Evolutionary conservation across 2,329 filamentous ascomycete genomes (phyloP), one percentile per base, ranked within the genome.

Genomic region (Curvularia hawaiiensis): DNA sequence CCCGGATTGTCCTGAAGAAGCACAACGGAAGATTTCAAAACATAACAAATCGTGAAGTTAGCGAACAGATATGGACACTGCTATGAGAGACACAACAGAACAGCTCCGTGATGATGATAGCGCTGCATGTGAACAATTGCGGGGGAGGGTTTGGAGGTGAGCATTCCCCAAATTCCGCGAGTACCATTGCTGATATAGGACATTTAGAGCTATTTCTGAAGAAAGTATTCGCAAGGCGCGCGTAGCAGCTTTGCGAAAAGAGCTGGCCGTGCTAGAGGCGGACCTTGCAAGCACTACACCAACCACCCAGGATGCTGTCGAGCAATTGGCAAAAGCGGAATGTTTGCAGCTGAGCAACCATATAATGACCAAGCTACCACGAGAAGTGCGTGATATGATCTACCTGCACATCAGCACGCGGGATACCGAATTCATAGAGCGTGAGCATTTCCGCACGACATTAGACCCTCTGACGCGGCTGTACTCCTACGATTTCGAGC

Each of bases 311-410:
- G 16, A 53, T 18, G 49, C 46, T 12, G 4, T 61, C 24, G 57
- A 58, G 18, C 40, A 56, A 30, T 46, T 65, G 18, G 66, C 64
- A 2, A 58, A 54, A 46, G 47, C 63, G 31, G 61, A 67, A 59
- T 67, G 64, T 39, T 40, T 49, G 2, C 30, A 53, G 2, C 47
- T 68, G 5, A 59, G 57, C 4, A 48, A 53, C 12, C 28, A 40
- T 0, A 28, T 68, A 20, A 35, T 58, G 18, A 44, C 20, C 43
- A 60, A 30, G n/a, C n/a, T 66, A 5, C 63, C 63, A 1, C 56
- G 62, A 10, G 63, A 66, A 33, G 33, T 66, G 2, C 64, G 65
- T 8, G 64, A 68, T n/a, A 67, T 66, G 60, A 59, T 68, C 3
- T 66, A 60, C 38, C 28, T 52, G 1, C 53, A 66, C 14, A 60